Conservation (phyloP, 1,284 basidiomycete species). For the Heterobasidion irregulare region DNA sequence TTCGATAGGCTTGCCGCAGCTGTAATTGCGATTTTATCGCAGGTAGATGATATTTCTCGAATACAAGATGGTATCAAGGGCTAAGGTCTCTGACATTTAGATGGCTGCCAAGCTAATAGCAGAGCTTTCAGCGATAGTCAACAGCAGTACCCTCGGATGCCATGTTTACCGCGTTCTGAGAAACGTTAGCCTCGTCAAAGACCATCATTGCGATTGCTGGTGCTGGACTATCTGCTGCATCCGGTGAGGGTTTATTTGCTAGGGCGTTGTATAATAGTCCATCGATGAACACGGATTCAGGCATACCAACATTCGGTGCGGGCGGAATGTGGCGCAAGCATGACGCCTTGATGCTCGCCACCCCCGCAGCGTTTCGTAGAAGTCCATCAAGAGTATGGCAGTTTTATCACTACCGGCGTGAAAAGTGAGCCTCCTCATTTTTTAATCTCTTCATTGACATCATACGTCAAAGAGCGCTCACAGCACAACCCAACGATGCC, state of each 20-base stretch:
- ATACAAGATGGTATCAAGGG: no score
- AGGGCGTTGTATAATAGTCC: neutral
- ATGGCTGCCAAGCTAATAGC: no score
- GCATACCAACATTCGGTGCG: constrained; percentile 54
- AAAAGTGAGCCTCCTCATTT: constrained; percentile 25
- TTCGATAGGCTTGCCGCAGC: no score
- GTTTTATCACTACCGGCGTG: constrained; percentile 54
- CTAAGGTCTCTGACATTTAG: no score
- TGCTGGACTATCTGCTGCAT: constrained; percentile 51
- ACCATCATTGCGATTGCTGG: constrained; percentile 48
- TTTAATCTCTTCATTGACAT: neutral
- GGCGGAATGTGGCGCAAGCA: constrained; percentile 56
- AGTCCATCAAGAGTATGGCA: constrained; percentile 55
- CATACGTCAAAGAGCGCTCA: constrained; percentile 29
- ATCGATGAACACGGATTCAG: constrained; percentile 17
- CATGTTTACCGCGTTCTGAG: constrained; percentile 23
- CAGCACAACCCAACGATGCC: constrained; percentile 46
- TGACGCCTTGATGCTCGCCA: constrained; percentile 48
- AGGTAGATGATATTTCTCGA: no score
- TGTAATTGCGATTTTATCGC: no score
- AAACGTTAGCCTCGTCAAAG: constrained; percentile 26
- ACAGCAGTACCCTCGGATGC: neutral
- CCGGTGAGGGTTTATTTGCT: constrained; percentile 27
- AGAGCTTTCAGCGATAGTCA: no score
- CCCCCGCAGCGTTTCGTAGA: constrained; percentile 43